phyloP scores from a whole-genome alignment of 345 rosid species.

The Melaleuca quinquenervia region DNA sequence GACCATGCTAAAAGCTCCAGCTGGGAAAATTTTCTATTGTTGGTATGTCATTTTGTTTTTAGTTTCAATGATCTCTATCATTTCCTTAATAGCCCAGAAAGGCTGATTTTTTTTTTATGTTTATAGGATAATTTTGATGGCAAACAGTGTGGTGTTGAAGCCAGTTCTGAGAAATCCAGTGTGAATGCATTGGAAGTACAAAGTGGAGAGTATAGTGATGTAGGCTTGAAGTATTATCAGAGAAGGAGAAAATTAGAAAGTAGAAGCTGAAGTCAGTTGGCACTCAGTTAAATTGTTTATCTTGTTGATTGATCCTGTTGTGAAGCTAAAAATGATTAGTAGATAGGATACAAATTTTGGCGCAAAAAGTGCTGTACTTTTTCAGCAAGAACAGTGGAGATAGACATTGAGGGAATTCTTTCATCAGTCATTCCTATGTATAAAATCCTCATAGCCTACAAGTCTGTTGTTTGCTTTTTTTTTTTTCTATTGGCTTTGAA shows the following conservation, averaged over 20 bases:
- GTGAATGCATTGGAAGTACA: neutral
- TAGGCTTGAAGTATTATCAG: neutral
- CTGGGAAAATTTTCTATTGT: neutral
- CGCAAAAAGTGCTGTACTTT: neutral
- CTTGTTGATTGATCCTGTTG: neutral
- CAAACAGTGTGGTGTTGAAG: neutral
- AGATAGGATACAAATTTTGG: neutral
- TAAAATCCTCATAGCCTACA: neutral
- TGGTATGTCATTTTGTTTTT: neutral
- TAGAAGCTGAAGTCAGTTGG: neutral
- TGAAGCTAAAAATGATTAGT: neutral
- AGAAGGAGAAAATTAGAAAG: neutral
- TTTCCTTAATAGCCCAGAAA: neutral
- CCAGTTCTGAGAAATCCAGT: neutral
- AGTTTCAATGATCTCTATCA: neutral
- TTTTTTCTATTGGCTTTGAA: neutral
- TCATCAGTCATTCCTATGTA: neutral
- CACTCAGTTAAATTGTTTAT: neutral
- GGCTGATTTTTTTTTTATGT: neutral
- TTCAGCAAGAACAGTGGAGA: neutral
- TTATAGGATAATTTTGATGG: neutral
- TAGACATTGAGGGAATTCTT: neutral
- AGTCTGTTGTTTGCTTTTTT: neutral
- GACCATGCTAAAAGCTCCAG: neutral
- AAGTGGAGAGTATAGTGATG: neutral